Conservation (phyloP, 495 filamentous ascomycete species). For the Penicillium malachiteum region DNA sequence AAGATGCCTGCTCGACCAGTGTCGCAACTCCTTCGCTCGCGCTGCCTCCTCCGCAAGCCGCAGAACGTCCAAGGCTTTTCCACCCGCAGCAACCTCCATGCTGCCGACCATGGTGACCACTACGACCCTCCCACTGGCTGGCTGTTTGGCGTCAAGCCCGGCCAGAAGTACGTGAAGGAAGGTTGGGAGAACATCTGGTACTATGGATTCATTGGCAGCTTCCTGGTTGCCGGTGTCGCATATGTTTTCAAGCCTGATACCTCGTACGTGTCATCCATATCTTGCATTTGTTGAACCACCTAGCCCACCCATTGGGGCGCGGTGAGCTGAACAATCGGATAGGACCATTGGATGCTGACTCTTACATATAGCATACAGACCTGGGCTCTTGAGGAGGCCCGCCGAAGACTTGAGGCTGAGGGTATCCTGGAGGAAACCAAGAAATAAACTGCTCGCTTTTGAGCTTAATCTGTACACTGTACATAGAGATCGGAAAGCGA, state of each 20-base stretch:
- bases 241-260: conserved; percentile 99
- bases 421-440: conserved; percentile 83
- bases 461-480: conserved; percentile 43
- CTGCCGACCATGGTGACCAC: conserved; percentile 64
- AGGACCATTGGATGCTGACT: conserved; percentile 22
- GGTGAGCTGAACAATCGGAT: not conserved
- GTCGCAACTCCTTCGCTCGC: conserved; percentile 43
- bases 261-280: conserved; percentile 64
- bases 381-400: conserved; percentile 96
- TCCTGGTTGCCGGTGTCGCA: conserved; percentile 70
- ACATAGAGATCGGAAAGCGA: conserved; percentile 46
- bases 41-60: conserved; percentile 38
- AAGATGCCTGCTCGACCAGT: conserved; percentile 44
- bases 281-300: not conserved
- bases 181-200: conserved; percentile 90
- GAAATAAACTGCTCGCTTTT: conserved; percentile 30
- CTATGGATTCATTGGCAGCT: conserved; percentile 86
- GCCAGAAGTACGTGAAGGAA: conserved; percentile 92
- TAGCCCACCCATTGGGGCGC: not conserved
- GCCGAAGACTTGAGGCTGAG: conserved; percentile 88
- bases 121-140: conserved; percentile 91
- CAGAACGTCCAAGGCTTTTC: conserved; percentile 45
- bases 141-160: conserved; percentile 87
- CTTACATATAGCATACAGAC: conserved; percentile 80
- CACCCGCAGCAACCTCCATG: conserved; percentile 41